A percentile compares a stretch with the other conserved stretches of the same genome.
Conservation (phyloP, 306 rosid genomes). For the Prunus fruticosa region DNA sequence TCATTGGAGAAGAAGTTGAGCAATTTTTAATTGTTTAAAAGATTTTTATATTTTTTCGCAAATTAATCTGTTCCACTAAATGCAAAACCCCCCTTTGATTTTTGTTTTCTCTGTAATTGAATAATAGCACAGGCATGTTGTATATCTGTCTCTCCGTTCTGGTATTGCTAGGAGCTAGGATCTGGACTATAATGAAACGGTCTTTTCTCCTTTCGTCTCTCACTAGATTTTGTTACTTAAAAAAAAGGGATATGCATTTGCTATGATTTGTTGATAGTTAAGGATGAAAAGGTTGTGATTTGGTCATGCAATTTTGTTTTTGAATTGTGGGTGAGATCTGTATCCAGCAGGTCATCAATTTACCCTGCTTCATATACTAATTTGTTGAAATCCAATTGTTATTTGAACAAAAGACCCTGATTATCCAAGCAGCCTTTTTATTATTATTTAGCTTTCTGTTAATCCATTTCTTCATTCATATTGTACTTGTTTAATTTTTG, state of each 20-base stretch:
- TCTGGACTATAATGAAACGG: not conserved
- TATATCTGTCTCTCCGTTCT: not conserved
- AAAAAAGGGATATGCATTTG: not conserved
- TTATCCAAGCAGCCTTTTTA: not conserved
- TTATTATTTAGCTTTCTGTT: not conserved
- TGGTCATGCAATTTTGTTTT: not conserved
- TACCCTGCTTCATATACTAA: not conserved
- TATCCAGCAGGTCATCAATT: not conserved
- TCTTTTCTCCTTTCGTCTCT: not conserved
- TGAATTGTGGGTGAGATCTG: not conserved
- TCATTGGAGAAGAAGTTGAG: not conserved
- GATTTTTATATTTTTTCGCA: not conserved
- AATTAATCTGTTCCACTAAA: not conserved
- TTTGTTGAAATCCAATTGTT: not conserved
- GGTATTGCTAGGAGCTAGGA: slow-evolving; percentile 9
- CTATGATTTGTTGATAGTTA: not conserved
- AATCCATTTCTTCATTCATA: not conserved
- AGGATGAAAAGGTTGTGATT: not conserved
- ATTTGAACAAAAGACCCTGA: not conserved
- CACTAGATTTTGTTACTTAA: too few species aligned
- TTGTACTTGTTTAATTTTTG: not conserved
- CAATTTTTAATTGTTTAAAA: not conserved
- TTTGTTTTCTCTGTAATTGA: not conserved
- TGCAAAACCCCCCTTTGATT: not conserved
- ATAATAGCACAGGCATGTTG: not conserved